A percentile compares a stretch with the other conserved stretches of the same genome.
These are phyloP conservation scores for Guadua angustifolia DNA, from an alignment of 176 grass and related monocot genomes.

Conservation along the genomic window DNA sequence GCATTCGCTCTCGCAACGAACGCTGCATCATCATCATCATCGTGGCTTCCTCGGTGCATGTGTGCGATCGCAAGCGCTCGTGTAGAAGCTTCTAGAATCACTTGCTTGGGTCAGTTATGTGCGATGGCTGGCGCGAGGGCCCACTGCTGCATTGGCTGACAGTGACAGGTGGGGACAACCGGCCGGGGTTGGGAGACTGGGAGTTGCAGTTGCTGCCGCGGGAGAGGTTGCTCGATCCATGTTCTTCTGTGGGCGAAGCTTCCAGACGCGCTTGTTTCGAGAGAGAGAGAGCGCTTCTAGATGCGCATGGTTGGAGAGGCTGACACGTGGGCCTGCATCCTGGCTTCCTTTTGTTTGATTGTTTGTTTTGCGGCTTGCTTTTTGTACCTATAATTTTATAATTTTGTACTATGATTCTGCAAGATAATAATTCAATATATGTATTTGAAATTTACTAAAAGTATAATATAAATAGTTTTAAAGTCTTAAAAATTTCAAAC, in stretches of 20 bases:
- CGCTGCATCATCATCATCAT: neutral
- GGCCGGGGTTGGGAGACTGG: too few species aligned
- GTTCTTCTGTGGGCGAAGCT: constrained; percentile 14
- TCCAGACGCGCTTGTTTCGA: neutral
- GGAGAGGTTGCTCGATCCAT: neutral
- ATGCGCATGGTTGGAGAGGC: neutral
- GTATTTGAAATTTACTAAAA: too few species aligned
- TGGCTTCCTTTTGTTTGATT: neutral
- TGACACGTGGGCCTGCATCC: neutral
- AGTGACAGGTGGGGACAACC: constrained; percentile 7
- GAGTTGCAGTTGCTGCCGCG: neutral
- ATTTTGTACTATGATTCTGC: too few species aligned
- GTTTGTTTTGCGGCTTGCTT: too few species aligned
- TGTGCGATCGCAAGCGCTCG: neutral
- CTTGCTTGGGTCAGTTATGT: neutral
- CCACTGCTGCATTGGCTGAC: constrained; percentile 15
- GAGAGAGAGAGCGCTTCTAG: neutral
- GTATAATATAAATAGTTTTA: too few species aligned
- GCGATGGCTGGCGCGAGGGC: neutral
- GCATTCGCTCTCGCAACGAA: neutral
- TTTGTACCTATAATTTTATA: too few species aligned
- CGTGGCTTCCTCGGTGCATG: neutral
- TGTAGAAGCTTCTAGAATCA: constrained; percentile 34
- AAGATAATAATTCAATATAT: too few species aligned
- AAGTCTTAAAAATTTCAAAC: too few species aligned